phyloP scores from a whole-genome alignment of 768 basidiomycete genomes.

The Suillus occidentalis region DNA sequence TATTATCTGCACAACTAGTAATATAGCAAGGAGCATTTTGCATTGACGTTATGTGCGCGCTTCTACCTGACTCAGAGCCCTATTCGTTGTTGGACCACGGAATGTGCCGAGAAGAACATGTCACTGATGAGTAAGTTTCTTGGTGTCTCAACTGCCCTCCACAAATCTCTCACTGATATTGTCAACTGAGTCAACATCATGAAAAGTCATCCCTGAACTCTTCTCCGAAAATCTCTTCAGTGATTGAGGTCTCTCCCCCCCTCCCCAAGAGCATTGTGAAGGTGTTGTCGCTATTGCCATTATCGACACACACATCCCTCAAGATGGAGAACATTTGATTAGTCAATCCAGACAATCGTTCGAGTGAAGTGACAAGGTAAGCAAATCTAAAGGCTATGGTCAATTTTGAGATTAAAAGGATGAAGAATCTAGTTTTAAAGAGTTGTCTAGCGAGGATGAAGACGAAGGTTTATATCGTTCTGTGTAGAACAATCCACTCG shows the following conservation, averaged over 20 bases:
- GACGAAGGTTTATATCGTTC: conserved; percentile 37
- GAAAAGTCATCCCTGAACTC: conserved; percentile 88
- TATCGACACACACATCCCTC: conserved; percentile 95
- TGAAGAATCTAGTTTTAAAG: conserved; percentile 62
- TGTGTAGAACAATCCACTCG: conserved; percentile 86
- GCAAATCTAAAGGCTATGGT: conserved; percentile 22
- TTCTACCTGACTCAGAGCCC: too few species aligned
- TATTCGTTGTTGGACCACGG: too few species aligned
- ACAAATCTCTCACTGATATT: conserved; percentile 98
- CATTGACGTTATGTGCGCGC: too few species aligned
- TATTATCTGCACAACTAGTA: too few species aligned
- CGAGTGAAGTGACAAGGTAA: conserved; percentile 96
- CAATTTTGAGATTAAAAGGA: conserved; percentile 40
- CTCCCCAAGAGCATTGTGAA: conserved; percentile 84
- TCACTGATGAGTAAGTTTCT: too few species aligned
- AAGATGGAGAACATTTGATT: conserved; percentile 91
- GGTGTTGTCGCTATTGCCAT: conserved; percentile 87
- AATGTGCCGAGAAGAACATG: too few species aligned
- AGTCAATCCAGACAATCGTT: conserved; percentile 94
- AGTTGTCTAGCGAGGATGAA: conserved; percentile 65
- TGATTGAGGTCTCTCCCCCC: conserved; percentile 87
- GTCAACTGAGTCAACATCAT: conserved; percentile 98
- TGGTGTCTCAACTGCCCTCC: conserved; percentile 52
- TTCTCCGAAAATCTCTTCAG: conserved; percentile 94
- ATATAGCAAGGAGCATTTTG: too few species aligned